Percentiles rank a stretch among this genome's conserved stretches.
Conservation (phyloP, 768 basidiomycete species). For the Postia placenta region DNA sequence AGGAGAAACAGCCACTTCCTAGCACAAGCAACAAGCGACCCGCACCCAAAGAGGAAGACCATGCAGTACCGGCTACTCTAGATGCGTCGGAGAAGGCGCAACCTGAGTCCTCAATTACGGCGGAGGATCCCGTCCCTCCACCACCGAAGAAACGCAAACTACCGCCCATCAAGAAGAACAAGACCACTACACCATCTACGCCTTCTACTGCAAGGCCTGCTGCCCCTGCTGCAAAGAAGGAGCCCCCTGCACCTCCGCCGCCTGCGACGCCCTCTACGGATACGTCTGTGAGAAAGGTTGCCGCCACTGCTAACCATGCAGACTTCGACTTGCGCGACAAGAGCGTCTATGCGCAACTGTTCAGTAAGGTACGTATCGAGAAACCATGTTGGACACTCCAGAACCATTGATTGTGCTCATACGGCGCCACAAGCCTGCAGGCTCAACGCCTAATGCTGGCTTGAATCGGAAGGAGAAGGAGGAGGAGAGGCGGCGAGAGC, state of each 20-base stretch:
- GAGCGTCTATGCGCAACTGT: constrained; percentile 58
- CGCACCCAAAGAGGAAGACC: constrained; percentile 9
- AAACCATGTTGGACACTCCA: background rate
- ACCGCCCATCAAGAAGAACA: constrained; percentile 65
- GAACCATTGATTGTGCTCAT: background rate
- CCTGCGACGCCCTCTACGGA: background rate
- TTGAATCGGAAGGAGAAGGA: constrained; percentile 51
- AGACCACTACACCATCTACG: constrained; percentile 26
- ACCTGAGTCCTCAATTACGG: constrained; percentile 15
- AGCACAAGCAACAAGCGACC: constrained; percentile 8
- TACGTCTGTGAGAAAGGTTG: constrained; percentile 30
- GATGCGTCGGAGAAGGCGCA: constrained; percentile 13
- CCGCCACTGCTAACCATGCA: constrained; percentile 38
- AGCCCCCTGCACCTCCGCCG: background rate
- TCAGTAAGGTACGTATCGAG: constrained; percentile 26
- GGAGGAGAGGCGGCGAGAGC: constrained; percentile 64
- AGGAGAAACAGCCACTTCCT: constrained; percentile 4
- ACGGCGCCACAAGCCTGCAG: constrained; percentile 13
- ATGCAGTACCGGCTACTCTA: background rate
- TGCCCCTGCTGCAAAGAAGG: constrained; percentile 14
- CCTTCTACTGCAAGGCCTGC: constrained; percentile 23
- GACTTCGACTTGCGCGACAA: constrained; percentile 62
- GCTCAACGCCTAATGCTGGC: constrained; percentile 19
- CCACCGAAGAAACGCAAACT: constrained; percentile 60
- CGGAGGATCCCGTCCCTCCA: constrained; percentile 20